Evolutionary conservation across 2,329 filamentous ascomycete species (phyloP), one percentile per base, ranked within the genome.

Genomic region (Incumbomyces delicatus): DNA sequence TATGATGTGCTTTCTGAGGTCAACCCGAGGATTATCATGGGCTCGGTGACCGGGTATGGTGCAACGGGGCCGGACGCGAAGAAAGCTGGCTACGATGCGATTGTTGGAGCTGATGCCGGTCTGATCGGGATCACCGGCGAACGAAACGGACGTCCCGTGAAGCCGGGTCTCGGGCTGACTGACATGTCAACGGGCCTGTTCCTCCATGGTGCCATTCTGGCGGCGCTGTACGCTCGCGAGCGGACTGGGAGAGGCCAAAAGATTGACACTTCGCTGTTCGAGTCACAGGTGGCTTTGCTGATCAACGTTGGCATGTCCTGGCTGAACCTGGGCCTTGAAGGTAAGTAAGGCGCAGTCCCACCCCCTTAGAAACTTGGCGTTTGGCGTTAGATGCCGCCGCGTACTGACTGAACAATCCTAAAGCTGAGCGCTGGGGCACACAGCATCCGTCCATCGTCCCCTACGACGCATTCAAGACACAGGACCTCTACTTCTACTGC

Each of bases 1-100:
- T 58, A 63, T 0, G 61, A 65, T 7, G 61, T 65, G 0, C 57
- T 77, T 0, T 53, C 59, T 2, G 53, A 57, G 20, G 41, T 64
- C 2, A 74, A 73, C 29, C 68, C 72, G 0, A 61, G 60, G 1
- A 62, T 79, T 12, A 64, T 79, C 31, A 62, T 68, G 6, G 75
- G 73, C 1, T 75, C 67, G 37, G 53, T 79, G 13, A 75, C 72
- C 1, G 75, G 76, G 0, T 80, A 74, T 51, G 75, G 74, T 0
- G 63, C 68, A 0, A 45, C 58, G 0, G 74, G 75, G 0, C 71
- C 72, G 16, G 51, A 47, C 47, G 37, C 39, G n/a, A 46, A 47
- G 20, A 49, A 50, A 20, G 54, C 54, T 10, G 54, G 54, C 7
- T 56, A 56, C 40, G 54, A 56, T 49, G 50, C 53, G 2, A 51